phyloP scores from a whole-genome alignment of 1,284 basidiomycete species.

The Earliella scabrosa region DNA sequence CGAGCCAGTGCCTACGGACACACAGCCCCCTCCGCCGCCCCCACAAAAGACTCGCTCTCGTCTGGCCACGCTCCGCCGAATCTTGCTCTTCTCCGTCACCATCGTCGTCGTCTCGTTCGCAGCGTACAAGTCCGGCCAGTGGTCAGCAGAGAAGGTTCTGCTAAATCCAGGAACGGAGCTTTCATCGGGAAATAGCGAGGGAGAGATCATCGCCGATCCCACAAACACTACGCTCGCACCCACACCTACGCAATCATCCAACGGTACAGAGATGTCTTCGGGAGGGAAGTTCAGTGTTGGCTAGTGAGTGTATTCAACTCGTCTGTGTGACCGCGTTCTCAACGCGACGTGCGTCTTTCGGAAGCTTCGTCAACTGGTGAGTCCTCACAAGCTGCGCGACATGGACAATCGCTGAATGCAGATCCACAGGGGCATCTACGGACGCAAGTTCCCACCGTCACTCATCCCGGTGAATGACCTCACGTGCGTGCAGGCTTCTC shows the following conservation, averaged over 20 bases:
- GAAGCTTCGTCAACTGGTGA: conserved; percentile 81
- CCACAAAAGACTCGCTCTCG: conserved; percentile 16
- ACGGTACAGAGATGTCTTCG: conserved; percentile 33
- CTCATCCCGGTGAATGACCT: conserved; percentile 82
- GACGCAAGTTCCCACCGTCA: conserved; percentile 83
- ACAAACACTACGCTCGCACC: conserved; percentile 1
- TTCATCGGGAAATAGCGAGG: conserved; percentile 16
- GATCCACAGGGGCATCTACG: conserved; percentile 88
- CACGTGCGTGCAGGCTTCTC: conserved; percentile 62
- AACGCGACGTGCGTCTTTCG: neutral
- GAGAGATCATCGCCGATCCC: conserved; percentile 12
- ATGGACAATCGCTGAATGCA: conserved; percentile 1
- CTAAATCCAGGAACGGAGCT: conserved; percentile 21
- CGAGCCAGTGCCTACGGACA: conserved; percentile 34
- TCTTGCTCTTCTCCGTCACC: conserved; percentile 36
- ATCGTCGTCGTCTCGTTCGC: conserved; percentile 44
- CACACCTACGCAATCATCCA: conserved; percentile 15
- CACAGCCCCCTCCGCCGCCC: conserved; percentile 11
- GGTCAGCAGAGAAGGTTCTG: conserved; percentile 34
- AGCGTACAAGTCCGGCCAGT: conserved; percentile 51
- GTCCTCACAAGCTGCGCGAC: conserved; percentile 5
- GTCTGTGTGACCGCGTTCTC: neutral
- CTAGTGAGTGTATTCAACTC: conserved; percentile 61
- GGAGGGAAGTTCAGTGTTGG: conserved; percentile 74
- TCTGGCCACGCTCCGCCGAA: conserved; percentile 20